These are phyloP conservation scores for Ceratobasidium papillatum DNA, from an alignment of 1,284 basidiomycete genomes.

Conservation along the genomic window DNA sequence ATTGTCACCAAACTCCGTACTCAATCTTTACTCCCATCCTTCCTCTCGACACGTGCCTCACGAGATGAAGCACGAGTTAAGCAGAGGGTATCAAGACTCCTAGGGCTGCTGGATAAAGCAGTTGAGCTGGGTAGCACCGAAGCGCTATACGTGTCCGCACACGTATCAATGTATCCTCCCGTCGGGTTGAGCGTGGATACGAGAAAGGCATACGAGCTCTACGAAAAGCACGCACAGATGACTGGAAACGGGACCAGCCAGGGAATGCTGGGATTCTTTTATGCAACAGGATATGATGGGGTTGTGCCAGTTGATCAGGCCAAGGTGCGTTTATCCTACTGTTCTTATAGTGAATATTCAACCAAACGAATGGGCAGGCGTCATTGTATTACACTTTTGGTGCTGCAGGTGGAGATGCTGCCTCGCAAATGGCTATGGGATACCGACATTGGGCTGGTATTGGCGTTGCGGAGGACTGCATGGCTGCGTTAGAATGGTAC, in stretches of 20 bases:
- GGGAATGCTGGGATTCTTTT: slow-evolving; percentile 83
- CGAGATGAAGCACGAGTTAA: slow-evolving; percentile 42
- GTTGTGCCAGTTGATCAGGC: slow-evolving; percentile 57
- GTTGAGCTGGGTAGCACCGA: slow-evolving; percentile 80
- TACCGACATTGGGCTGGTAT: slow-evolving; percentile 98
- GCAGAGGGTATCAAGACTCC: slow-evolving; percentile 50
- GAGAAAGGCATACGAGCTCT: slow-evolving; percentile 66
- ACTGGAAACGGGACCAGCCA: slow-evolving; percentile 87
- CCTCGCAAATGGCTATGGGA: slow-evolving; percentile 91
- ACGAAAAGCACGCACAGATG: slow-evolving; percentile 65
- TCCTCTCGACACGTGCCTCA: slow-evolving; percentile 52
- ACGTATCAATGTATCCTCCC: slow-evolving; percentile 61
- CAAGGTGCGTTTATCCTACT: slow-evolving; percentile 59
- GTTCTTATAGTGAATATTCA: slow-evolving; percentile 59
- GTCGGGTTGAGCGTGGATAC: slow-evolving; percentile 64
- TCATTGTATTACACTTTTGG: slow-evolving; percentile 94
- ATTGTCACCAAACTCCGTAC: slow-evolving; percentile 69
- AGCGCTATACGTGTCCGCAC: slow-evolving; percentile 75
- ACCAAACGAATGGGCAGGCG: slow-evolving; percentile 58
- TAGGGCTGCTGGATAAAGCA: slow-evolving; percentile 80
- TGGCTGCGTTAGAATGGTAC: slow-evolving; percentile 85
- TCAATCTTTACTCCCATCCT: slow-evolving; percentile 58
- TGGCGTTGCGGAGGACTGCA: slow-evolving; percentile 86
- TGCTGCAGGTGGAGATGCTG: slow-evolving; percentile 84
- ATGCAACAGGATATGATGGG: slow-evolving; percentile 82